Evolutionary conservation across 176 grass and related monocot species (phyloP), one percentile per base, ranked within the genome.

Genomic region (Cymbopogon citratus): DNA sequence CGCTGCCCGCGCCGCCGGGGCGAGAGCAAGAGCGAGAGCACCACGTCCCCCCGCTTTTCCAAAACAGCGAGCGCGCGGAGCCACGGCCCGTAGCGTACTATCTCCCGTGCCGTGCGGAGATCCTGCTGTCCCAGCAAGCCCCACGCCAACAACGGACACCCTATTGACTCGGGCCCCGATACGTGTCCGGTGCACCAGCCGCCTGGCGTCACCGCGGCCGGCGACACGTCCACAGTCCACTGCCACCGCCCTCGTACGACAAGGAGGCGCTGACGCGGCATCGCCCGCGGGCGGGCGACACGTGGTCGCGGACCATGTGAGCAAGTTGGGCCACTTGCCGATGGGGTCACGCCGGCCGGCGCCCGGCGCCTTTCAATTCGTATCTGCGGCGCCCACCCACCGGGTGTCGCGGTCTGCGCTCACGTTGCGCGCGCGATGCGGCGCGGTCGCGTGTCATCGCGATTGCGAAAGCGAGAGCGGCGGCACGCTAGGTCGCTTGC

Each of bases 311-410:
- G n/a, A 39, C 27, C 64, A 81, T 45, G 83, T 81, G 72, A 51
- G 65, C 71, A 81, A 89, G 12, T 89, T 81, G 71, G 12, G 41
- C 82, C 82, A 85, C 71, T 89, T 85, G 87, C 18, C 38, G 16
- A 63, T 18, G 81, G 70, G 63, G 35, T 12, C 62, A 61, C 10
- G 10, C 2, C 10, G 44, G 38, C 65, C n/a, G n/a, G n/a, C n/a
- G n/a, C n/a, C n/a, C n/a, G n/a, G n/a, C n/a, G n/a, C n/a, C n/a
- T n/a, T n/a, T n/a, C n/a, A n/a, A n/a, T n/a, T n/a, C n/a, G n/a
- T n/a, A 33, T 33, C 31, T 33, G 1, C 3, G 31, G 31, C 31
- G 31, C 31, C 31, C 31, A 44, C 67, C 31, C 65, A 21, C 65
- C 76, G 14, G 41, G 45, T 48, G 45, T 48, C 45, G 14, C 45